Evolutionary conservation across 2,329 filamentous ascomycete species (phyloP).

Genomic region (Pseudogymnoascus sp.): DNA sequence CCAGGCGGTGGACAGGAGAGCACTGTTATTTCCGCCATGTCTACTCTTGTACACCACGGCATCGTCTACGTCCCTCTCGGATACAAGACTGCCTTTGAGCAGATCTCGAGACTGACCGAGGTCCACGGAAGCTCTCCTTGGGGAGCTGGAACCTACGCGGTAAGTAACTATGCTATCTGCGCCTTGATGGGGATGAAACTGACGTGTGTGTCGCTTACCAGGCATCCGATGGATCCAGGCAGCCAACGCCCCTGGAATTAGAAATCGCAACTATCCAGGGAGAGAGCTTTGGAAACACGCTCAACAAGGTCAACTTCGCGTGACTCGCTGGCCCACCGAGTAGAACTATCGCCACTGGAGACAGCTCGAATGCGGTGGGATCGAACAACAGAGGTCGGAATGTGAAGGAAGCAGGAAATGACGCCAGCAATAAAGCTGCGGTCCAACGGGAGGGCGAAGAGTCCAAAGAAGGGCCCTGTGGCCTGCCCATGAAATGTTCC

Average conservation of each 20-base stretch:
- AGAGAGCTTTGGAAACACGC: conserved; percentile 69
- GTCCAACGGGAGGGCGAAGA: not conserved
- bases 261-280: conserved; percentile 76
- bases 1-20: conserved; percentile 88
- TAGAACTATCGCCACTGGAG: not conserved
- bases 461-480: not conserved
- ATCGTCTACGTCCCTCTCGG: conserved; percentile 94
- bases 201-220: not conserved
- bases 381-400: not conserved
- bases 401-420: not conserved
- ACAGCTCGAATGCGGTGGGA: not conserved
- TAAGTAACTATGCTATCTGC: conserved; percentile 24
- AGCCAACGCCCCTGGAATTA: conserved; percentile 68
- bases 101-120: conserved; percentile 64
- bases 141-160: conserved; percentile 88
- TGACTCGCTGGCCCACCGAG: not conserved
- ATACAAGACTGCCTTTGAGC: conserved; percentile 69
- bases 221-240: conserved; percentile 65
- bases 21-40: conserved; percentile 72
- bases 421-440: not conserved
- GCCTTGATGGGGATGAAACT: not conserved
- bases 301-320: conserved; percentile 50
- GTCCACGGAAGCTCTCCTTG: conserved; percentile 81
- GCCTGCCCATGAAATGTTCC: not conserved
- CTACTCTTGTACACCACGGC: conserved; percentile 84